Base-by-base conservation (phyloP, 768 basidiomycete species). In the Pleurotus platypus region DNA sequence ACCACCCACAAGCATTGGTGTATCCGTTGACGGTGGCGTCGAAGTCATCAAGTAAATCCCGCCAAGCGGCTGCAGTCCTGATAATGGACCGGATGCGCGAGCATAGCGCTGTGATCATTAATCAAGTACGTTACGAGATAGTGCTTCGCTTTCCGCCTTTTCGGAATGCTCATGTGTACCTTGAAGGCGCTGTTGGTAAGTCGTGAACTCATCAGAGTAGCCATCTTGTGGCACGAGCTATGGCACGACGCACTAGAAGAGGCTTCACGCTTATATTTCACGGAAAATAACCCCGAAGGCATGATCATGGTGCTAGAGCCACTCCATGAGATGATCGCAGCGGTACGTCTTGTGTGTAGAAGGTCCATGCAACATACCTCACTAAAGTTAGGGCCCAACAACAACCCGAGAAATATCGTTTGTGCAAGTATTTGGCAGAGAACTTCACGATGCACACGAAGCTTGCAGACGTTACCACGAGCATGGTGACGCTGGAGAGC, bases 171-270 rank as follows among this genome's bases (percentile, higher is more conserved):
- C 48, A 59, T 56, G 49, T 56, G 45, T 50, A 12, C 37, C 57
- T 39, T 56, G 8, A 58, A 94, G 85, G 95, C 94, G 9, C 75
- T 87, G 48, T 68, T 96, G 20, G 93, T 99, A 70, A 92, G 92
- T 66, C 86, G 90, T 26, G 97, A 99, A 68, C 81, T 99, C 38
- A 98, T 98, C 58, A 88, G 97, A n/a, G 92, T 98, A 5, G 96
- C 97, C 5, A 98, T 99, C 59, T 76, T 99, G 8, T 99, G 97
- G 97, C 95, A 98, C 63, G 97, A 99, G 69, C 77, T 94, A 60
- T 99, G 97, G 97, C 94, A 98, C 64, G 97, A 99, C 73, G 94
- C 92, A 15, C 77, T 99, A 18, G 97, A 99, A 73, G 97, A 99
- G 70, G 97, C 97, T 5, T 97, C 95, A 5, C 83, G 97, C 39